These are phyloP conservation scores for Lotmaria passim DNA, from an alignment of 208 protist species.

Conservation along the genomic window DNA sequence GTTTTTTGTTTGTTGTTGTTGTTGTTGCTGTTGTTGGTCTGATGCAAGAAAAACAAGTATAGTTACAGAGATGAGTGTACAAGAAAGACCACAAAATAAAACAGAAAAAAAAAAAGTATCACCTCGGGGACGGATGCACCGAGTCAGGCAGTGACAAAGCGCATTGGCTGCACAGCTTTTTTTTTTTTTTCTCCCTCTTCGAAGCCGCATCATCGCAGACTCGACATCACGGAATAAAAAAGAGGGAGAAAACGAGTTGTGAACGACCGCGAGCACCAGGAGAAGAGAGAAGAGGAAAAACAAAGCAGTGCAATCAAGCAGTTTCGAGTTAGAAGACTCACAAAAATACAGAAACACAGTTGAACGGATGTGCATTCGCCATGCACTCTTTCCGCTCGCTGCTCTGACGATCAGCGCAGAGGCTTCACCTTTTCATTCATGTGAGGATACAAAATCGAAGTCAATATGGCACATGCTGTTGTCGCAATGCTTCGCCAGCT, in stretches of 20 bases:
- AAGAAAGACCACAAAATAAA: neutral
- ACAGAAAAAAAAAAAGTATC: neutral
- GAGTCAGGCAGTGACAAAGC: too few species aligned
- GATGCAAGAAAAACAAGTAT: slow-evolving; percentile 9
- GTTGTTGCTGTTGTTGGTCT: neutral
- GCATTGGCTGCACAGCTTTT: too few species aligned
- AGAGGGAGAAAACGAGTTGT: neutral
- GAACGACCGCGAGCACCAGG: neutral
- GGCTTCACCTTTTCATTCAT: neutral
- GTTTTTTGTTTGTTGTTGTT: too few species aligned
- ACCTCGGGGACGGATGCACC: neutral
- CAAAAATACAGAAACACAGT: neutral
- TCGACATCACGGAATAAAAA: too few species aligned
- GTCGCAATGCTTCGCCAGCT: slow-evolving; percentile 45
- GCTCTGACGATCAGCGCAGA: too few species aligned
- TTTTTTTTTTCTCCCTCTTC: too few species aligned
- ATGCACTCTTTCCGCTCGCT: too few species aligned
- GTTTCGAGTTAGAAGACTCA: too few species aligned
- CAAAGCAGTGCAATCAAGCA: neutral
- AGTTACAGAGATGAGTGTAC: slow-evolving; percentile 13
- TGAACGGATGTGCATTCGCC: too few species aligned
- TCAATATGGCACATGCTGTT: slow-evolving; percentile 29
- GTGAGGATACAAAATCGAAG: slow-evolving; percentile 26
- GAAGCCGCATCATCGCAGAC: too few species aligned
- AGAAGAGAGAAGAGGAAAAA: slow-evolving; percentile 6